Evolutionary conservation across 148 eudicot species (phyloP).

Genomic region (Bassia scoparia): DNA sequence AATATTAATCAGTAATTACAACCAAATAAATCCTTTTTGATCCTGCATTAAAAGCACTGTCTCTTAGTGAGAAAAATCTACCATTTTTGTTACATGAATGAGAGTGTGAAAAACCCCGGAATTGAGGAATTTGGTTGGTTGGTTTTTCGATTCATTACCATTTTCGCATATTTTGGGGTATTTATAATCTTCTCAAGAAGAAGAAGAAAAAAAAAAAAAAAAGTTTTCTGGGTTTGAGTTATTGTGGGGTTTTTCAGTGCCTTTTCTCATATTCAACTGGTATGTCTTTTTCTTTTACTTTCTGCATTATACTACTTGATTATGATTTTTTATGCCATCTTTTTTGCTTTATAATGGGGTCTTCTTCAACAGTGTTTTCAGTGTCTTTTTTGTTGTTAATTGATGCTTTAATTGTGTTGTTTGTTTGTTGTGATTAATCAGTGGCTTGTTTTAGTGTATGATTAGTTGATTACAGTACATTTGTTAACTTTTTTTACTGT

Average conservation of each 20-base stretch:
- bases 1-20: not conserved
- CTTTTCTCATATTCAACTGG: slow-evolving; percentile 43
- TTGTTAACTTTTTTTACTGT: not conserved
- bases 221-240: slow-evolving; percentile 41
- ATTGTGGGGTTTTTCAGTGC: slow-evolving; percentile 52
- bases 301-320: slow-evolving; percentile 1
- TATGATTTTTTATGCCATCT: slow-evolving; percentile 14
- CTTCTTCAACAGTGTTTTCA: not conserved
- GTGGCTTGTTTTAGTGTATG: not conserved
- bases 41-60: not conserved
- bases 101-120: not conserved
- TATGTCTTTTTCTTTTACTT: slow-evolving; percentile 27
- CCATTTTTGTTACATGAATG: slow-evolving; percentile 13
- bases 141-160: slow-evolving; percentile 41
- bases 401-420: not conserved
- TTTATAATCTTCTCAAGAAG: slow-evolving; percentile 10
- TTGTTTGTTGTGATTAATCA: slow-evolving; percentile 15
- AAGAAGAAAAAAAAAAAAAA: not conserved
- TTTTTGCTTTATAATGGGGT: slow-evolving; percentile 13
- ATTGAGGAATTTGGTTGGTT: slow-evolving; percentile 21
- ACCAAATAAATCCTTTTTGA: not conserved
- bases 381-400: not conserved
- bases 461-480: not conserved
- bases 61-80: not conserved
- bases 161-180: slow-evolving; percentile 19